Percentiles rank a stretch among this genome's conserved stretches.
Conservation (phyloP, 306 rosid genomes). For the Luffa acutangula region DNA sequence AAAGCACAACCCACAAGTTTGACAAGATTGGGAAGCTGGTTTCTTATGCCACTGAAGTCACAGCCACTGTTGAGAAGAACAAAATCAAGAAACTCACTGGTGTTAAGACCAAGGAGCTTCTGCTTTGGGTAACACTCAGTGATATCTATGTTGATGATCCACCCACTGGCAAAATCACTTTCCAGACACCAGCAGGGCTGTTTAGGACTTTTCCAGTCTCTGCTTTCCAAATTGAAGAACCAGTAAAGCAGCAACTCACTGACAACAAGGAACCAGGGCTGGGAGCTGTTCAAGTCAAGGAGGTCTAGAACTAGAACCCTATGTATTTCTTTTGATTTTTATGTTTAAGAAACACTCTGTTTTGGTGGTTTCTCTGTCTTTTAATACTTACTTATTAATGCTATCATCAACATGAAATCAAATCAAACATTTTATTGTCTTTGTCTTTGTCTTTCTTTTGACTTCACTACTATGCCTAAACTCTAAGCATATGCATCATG, state of each 20-base stretch:
- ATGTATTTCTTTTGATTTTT: not conserved
- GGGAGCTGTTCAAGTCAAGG: constrained; percentile 14
- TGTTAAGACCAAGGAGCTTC: constrained; percentile 75
- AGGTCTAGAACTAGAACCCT: not conserved
- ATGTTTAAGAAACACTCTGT: not conserved
- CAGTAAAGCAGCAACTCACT: constrained; percentile 18
- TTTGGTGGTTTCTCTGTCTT: not conserved
- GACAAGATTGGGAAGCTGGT: constrained; percentile 60
- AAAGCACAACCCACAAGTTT: constrained; percentile 53
- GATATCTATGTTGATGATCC: constrained; percentile 67
- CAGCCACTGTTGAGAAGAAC: constrained; percentile 41
- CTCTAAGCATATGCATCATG: not conserved
- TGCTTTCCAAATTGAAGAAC: constrained; percentile 49
- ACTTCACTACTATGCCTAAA: not conserved
- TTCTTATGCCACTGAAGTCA: constrained; percentile 52
- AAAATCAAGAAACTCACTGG: constrained; percentile 75
- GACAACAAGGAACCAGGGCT: not conserved
- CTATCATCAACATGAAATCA: not conserved
- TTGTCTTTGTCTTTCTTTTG: not conserved
- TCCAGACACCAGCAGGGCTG: constrained; percentile 52
- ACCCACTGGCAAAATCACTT: constrained; percentile 60
- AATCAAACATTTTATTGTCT: not conserved
- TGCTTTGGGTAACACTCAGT: constrained; percentile 57
- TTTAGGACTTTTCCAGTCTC: constrained; percentile 46
- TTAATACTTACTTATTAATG: not conserved